These are phyloP conservation scores for Primulina tabacum DNA, from an alignment of 257 asterid genomes.

Conservation along the genomic window DNA sequence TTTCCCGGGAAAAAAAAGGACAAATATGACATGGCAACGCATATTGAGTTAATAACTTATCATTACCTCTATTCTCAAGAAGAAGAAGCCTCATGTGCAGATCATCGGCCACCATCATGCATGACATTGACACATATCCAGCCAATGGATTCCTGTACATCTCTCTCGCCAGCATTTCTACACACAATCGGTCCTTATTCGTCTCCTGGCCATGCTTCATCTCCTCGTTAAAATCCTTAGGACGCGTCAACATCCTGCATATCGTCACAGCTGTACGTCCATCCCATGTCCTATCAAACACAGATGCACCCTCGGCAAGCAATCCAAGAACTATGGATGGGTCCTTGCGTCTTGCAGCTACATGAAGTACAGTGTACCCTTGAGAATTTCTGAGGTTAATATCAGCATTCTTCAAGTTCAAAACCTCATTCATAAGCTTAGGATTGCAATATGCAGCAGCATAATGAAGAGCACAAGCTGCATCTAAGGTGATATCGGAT, in stretches of 20 bases:
- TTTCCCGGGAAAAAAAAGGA: background rate
- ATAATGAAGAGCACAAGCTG: conserved; percentile 75
- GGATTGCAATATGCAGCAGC: conserved; percentile 80
- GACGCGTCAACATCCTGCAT: conserved; percentile 65
- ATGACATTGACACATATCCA: conserved; percentile 44
- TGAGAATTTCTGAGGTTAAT: conserved; percentile 61
- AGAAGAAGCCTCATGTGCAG: conserved; percentile 73
- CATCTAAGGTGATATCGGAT: conserved; percentile 62
- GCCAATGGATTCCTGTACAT: conserved; percentile 60
- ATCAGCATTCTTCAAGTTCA: conserved; percentile 48
- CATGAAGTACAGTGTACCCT: conserved; percentile 74
- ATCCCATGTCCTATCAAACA: conserved; percentile 53
- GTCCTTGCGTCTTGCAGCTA: conserved; percentile 91
- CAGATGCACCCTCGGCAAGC: conserved; percentile 53
- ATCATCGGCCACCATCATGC: conserved; percentile 69
- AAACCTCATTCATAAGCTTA: conserved; percentile 59
- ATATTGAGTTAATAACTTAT: background rate
- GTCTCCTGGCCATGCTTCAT: conserved; percentile 60
- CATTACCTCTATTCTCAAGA: conserved; percentile 78
- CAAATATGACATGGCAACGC: background rate
- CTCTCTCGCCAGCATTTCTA: conserved; percentile 74
- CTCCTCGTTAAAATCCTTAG: conserved; percentile 64
- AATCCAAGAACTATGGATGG: conserved; percentile 52
- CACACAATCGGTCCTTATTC: conserved; percentile 65
- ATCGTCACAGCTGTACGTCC: conserved; percentile 69